Evolutionary conservation across 2,329 filamentous ascomycete species (phyloP).

Genomic region (Diaporthe caulivora): DNA sequence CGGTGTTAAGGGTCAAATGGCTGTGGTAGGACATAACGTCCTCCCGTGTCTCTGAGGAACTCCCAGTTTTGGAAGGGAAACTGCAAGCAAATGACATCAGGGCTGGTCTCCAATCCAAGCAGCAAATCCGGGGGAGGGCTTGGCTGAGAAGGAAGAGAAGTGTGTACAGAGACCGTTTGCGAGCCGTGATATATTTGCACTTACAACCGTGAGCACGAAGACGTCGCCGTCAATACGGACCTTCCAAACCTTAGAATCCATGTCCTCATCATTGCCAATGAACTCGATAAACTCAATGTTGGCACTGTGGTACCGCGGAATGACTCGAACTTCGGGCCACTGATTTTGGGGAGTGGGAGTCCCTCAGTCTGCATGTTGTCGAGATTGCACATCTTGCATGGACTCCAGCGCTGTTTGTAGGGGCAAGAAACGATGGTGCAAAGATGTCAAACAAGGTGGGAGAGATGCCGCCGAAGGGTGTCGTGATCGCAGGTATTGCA

Average conservation of each 20-base stretch:
- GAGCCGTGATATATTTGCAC: too few species aligned
- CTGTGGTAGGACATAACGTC: background rate
- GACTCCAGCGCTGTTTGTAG: background rate
- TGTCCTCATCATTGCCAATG: background rate
- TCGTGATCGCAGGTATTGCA: too few species aligned
- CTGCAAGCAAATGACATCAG: background rate
- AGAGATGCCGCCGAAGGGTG: too few species aligned
- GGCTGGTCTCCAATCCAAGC: background rate
- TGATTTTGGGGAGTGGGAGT: background rate
- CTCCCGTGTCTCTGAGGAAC: background rate
- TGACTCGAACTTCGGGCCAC: background rate
- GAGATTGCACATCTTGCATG: background rate
- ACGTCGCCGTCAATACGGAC: background rate
- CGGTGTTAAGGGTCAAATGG: background rate
- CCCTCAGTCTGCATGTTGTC: background rate
- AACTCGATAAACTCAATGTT: background rate
- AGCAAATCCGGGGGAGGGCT: background rate
- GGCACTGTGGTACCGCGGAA: background rate
- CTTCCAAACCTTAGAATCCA: background rate
- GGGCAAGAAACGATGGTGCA: background rate
- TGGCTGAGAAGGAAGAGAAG: background rate
- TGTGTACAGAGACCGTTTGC: background rate
- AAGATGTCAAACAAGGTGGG: background rate
- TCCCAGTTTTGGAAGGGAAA: background rate
- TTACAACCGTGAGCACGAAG: background rate